These are phyloP conservation scores for Ogataea kodamae DNA, from an alignment of 805 yeast species.

Conservation along the genomic window DNA sequence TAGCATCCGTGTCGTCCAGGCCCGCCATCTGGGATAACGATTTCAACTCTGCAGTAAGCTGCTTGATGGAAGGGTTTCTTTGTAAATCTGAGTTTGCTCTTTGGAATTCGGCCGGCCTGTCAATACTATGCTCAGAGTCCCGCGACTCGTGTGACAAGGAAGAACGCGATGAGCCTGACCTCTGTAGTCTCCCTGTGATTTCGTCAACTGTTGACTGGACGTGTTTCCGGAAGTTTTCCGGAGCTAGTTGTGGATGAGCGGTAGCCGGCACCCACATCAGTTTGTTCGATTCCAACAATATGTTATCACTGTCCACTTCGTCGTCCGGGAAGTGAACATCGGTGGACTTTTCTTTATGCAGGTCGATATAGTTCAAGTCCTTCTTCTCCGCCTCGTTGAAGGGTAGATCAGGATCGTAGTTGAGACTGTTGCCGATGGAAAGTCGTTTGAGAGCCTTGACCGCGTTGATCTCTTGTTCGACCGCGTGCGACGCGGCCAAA, in stretches of 20 bases:
- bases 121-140: not conserved
- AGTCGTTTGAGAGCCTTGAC: slow-evolving; percentile 71
- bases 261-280: slow-evolving; percentile 95
- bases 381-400: slow-evolving; percentile 27
- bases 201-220: slow-evolving; percentile 58
- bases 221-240: slow-evolving; percentile 73
- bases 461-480: slow-evolving; percentile 69
- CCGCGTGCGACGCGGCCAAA: slow-evolving; percentile 66
- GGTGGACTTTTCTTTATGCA: slow-evolving; percentile 12
- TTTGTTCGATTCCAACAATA: slow-evolving; percentile 38
- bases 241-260: slow-evolving; percentile 92
- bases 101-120: slow-evolving; percentile 8
- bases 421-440: slow-evolving; percentile 61
- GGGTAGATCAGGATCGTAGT: slow-evolving; percentile 71
- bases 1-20: slow-evolving; percentile 74
- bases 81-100: slow-evolving; percentile 6
- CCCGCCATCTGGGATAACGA: slow-evolving; percentile 75
- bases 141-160: slow-evolving; percentile 23
- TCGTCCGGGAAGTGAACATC: slow-evolving; percentile 9
- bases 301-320: slow-evolving; percentile 18
- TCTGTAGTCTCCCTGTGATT: slow-evolving; percentile 38
- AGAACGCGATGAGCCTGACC: slow-evolving; percentile 28
- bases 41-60: slow-evolving; percentile 72
- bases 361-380: slow-evolving; percentile 18
- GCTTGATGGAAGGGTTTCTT: slow-evolving; percentile 60